A percentile compares a stretch with the other conserved stretches of the same genome.
phyloP scores from a whole-genome alignment of 2,329 filamentous ascomycete genomes.

The Penicillium italicum region DNA sequence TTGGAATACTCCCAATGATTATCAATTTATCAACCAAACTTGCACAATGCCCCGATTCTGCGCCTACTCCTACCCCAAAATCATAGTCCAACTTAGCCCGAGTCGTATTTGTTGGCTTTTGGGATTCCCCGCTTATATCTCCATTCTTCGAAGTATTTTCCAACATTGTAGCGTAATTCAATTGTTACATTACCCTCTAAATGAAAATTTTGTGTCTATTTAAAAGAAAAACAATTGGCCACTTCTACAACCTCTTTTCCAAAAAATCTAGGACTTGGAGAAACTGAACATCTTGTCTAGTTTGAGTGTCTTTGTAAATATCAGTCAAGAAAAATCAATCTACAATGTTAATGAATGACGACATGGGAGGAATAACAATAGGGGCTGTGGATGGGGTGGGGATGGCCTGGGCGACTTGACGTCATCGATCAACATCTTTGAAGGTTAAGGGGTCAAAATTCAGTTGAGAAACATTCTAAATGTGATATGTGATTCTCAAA shows the following conservation, averaged over 20 bases:
- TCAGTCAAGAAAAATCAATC: too few relatives aligned
- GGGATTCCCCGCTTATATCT: background rate
- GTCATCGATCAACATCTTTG: background rate
- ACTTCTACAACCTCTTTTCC: background rate
- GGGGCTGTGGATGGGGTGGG: background rate
- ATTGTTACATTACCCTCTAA: background rate
- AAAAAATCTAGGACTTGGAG: too few relatives aligned
- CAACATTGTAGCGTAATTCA: background rate
- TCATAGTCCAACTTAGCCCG: background rate
- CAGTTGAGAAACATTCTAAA: background rate
- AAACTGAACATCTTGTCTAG: background rate
- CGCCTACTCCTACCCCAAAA: background rate
- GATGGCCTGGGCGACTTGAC: background rate
- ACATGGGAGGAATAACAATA: background rate
- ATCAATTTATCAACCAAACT: background rate
- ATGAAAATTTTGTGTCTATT: too few relatives aligned
- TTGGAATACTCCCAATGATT: conserved; percentile 1
- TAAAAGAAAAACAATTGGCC: background rate
- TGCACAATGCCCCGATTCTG: background rate
- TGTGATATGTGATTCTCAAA: background rate
- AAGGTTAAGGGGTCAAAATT: background rate
- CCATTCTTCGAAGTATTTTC: background rate
- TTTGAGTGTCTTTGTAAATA: background rate
- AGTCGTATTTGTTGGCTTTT: background rate
- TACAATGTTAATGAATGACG: background rate